Conservation (phyloP, 2,329 filamentous ascomycete genomes). For the Fusarium beomiforme region DNA sequence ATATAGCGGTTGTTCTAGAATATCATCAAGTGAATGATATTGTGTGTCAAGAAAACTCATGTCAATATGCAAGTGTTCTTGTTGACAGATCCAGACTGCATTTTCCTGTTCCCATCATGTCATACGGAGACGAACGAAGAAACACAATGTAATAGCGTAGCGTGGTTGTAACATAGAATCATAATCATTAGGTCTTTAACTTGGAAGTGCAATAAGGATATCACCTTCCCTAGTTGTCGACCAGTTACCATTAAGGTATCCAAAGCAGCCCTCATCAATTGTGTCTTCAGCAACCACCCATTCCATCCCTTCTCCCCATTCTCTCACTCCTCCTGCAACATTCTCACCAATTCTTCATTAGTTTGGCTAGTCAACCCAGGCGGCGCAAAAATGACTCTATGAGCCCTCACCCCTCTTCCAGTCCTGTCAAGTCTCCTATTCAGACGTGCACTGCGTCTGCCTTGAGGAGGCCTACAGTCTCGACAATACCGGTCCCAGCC, state of each 20-base stretch:
- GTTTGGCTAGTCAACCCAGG: background rate
- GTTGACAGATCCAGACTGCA: too few relatives aligned
- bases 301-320: background rate
- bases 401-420: background rate
- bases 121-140: too few relatives aligned
- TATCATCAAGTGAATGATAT: too few relatives aligned
- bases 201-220: background rate
- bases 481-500: slow-evolving; percentile 8
- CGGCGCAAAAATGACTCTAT: background rate
- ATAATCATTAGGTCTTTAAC: too few relatives aligned
- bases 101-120: too few relatives aligned
- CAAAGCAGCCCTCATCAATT: background rate
- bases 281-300: background rate
- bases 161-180: too few relatives aligned
- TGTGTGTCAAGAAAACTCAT: too few relatives aligned
- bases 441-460: background rate
- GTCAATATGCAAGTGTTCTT: too few relatives aligned
- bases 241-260: background rate
- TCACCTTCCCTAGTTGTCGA: background rate
- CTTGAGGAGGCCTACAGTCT: background rate
- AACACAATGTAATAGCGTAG: too few relatives aligned
- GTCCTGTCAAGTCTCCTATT: background rate
- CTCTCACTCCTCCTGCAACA: background rate
- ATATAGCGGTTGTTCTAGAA: too few relatives aligned
- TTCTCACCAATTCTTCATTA: background rate